Base-by-base conservation (phyloP, 2,329 filamentous ascomycete species). In the Penicillium thymicola region DNA sequence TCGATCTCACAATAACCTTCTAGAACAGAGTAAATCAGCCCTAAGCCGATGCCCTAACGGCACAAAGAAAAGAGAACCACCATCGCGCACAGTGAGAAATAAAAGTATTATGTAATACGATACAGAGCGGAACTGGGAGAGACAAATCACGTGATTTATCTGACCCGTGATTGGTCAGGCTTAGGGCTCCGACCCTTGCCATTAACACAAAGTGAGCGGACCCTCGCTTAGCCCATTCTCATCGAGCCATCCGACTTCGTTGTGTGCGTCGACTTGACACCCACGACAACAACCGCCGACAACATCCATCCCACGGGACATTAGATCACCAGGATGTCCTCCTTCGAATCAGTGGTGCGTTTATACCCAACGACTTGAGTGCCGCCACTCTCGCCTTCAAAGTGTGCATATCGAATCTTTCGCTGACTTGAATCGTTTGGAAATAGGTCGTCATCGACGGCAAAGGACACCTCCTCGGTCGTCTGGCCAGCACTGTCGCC, bases 391-490 rank as follows among this genome's bases (percentile, higher is more conserved):
- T 51, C 58, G 56, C 30, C 40, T 56, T 45, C 54, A 58, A 42
- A 53, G 52, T 51, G 49, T 62, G 32, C 43, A 54, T 38, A 27
- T 44, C 27, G 58, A 54, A 55, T 49, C 53, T 50, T 64, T 70
- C 60, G 69, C 78, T 67, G 76, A 81, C 74, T 75, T 59, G 66
- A 77, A 51, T 72, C 77, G n/a, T 69, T 70, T 61, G 63, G 65
- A 55, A 69, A 65, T 71, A 96, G 92, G 88, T 97, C 84, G 90
- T 97, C 84, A 96, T 99, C 79, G 94, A 99, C 88, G 94, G 92
- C 90, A 99, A 99, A 89, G 94, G 94, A 83, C 94, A 99, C 84
- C 89, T 99, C 80, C 92, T 99, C 81, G 94, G 94, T 85, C 93
- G 94, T 81, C 88, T 99, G 80, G 93, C 93, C 83, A 92, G 88